phyloP scores from a whole-genome alignment of 495 filamentous ascomycete species.

The Penicillium odoratum region DNA sequence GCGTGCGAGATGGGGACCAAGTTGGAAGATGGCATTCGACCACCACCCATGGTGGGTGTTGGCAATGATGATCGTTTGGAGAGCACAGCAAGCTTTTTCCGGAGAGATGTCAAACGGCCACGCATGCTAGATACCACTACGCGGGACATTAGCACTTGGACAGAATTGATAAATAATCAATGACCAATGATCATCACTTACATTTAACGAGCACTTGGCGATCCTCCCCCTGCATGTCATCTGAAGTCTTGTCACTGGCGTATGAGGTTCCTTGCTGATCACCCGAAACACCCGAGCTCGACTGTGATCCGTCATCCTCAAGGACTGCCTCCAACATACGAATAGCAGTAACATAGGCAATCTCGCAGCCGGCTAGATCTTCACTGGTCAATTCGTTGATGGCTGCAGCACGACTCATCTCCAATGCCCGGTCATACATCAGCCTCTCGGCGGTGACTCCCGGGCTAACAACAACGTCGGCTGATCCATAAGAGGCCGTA shows the following conservation, averaged over 20 bases:
- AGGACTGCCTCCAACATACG: conserved; percentile 92
- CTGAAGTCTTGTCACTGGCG: conserved; percentile 45
- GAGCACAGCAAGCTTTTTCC: conserved; percentile 58
- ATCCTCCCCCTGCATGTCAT: conserved; percentile 70
- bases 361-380: conserved; percentile 84
- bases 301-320: conserved; percentile 68
- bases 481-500: conserved; percentile 50
- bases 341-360: conserved; percentile 90
- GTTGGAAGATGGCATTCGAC: conserved; percentile 35
- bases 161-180: neutral
- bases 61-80: conserved; percentile 52
- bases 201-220: conserved; percentile 69
- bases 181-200: conserved; percentile 39
- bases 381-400: conserved; percentile 94
- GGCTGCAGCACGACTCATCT: conserved; percentile 92
- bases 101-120: conserved; percentile 51
- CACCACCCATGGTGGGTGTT: conserved; percentile 27
- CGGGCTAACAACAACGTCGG: conserved; percentile 65
- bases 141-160: conserved; percentile 25
- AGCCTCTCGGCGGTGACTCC: conserved; percentile 93
- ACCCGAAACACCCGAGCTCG: conserved; percentile 10
- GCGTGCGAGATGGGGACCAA: conserved; percentile 29
- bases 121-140: conserved; percentile 63
- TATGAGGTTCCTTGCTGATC: conserved; percentile 24
- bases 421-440: conserved; percentile 96